Conservation (phyloP, 2,329 filamentous ascomycete species). For the Aspergillaceae sp. region DNA sequence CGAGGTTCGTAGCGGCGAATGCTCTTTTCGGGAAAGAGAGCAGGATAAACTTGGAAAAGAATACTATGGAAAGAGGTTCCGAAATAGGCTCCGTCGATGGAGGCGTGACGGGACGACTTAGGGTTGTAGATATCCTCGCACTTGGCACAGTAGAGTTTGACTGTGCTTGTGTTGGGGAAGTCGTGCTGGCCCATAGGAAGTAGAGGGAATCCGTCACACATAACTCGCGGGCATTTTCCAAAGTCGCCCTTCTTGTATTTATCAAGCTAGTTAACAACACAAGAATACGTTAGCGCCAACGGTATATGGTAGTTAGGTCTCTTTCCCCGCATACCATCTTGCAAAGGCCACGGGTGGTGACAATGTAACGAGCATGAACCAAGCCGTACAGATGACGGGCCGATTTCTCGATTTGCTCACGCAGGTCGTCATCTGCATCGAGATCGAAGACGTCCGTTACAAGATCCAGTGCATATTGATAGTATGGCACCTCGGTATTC, state of each 20-base stretch:
- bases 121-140: slow-evolving; percentile 99
- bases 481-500: slow-evolving; percentile 96
- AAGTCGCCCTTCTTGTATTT: slow-evolving; percentile 99
- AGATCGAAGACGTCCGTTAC: slow-evolving; percentile 98
- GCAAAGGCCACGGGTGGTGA: slow-evolving; percentile 82
- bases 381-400: slow-evolving; percentile 91
- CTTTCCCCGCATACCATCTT: slow-evolving; percentile 67
- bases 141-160: slow-evolving; percentile 93
- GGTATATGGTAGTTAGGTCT: too few species aligned
- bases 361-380: slow-evolving; percentile 92
- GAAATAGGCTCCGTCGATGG: slow-evolving; percentile 96
- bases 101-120: slow-evolving; percentile 89
- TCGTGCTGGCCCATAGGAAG: slow-evolving; percentile 93
- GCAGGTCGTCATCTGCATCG: slow-evolving; percentile 96
- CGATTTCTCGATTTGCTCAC: slow-evolving; percentile 95
- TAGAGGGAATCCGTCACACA: slow-evolving; percentile 87
- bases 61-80: slow-evolving; percentile 98
- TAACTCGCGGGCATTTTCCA: slow-evolving; percentile 92
- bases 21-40: slow-evolving; percentile 78
- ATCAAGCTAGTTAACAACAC: slow-evolving; percentile 58
- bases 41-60: slow-evolving; percentile 95
- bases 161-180: slow-evolving; percentile 74
- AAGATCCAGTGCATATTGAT: slow-evolving; percentile 95
- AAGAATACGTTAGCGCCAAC: slow-evolving; percentile 2
- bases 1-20: slow-evolving; percentile 78